Percentiles rank a stretch among this genome's conserved stretches.
Conservation (phyloP, 352 stramenopile species). For the Pythium aquatile region DNA sequence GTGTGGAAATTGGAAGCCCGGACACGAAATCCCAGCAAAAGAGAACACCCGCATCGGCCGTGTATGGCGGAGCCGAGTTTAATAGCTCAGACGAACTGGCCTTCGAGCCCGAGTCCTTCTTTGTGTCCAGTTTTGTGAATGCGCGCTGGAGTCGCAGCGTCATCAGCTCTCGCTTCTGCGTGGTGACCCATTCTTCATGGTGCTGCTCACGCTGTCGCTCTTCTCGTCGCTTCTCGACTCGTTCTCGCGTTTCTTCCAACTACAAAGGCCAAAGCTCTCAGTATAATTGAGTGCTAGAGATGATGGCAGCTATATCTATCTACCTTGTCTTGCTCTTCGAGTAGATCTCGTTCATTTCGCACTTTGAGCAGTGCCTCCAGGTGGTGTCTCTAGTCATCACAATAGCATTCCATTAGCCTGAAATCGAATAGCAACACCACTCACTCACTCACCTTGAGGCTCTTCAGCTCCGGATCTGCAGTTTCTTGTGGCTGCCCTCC, state of each 20-base stretch:
- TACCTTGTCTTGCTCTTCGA: slow-evolving; percentile 44
- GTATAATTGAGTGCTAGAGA: background rate
- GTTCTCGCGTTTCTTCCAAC: slow-evolving; percentile 34
- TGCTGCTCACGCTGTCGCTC: slow-evolving; percentile 25
- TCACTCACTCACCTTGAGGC: slow-evolving; percentile 16
- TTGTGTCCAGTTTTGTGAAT: slow-evolving; percentile 22
- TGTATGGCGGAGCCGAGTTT: slow-evolving; percentile 12
- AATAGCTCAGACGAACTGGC: background rate
- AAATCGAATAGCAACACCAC: too few species aligned
- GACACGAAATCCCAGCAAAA: slow-evolving; percentile 36
- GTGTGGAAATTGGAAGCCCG: slow-evolving; percentile 3
- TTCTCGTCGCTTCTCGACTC: slow-evolving; percentile 28
- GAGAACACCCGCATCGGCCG: slow-evolving; percentile 23
- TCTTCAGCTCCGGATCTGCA: slow-evolving; percentile 10
- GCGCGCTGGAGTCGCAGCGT: slow-evolving; percentile 29
- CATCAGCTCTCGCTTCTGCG: slow-evolving; percentile 39
- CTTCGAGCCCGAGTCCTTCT: background rate
- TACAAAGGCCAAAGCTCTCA: slow-evolving; percentile 3
- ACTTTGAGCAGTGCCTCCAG: slow-evolving; percentile 33
- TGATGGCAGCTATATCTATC: background rate
- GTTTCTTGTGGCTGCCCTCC: background rate
- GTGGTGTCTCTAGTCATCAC: slow-evolving; percentile 24
- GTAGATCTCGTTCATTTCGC: slow-evolving; percentile 35
- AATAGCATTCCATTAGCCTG: too few species aligned
- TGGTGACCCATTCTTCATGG: slow-evolving; percentile 28